phyloP scores from a whole-genome alignment of 495 filamentous ascomycete species.

The Xylaria acuta region DNA sequence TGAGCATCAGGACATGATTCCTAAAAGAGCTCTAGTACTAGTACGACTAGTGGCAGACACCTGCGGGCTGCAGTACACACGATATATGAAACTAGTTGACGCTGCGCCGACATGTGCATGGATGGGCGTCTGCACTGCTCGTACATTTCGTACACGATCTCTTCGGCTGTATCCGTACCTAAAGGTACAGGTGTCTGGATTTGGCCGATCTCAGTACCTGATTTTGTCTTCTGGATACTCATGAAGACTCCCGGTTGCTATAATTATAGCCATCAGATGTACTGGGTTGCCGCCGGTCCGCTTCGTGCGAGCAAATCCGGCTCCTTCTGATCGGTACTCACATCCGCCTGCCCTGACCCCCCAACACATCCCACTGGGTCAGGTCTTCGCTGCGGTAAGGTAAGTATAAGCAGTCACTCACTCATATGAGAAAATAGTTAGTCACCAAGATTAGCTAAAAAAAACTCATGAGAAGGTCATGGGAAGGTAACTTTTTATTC shows the following conservation, averaged over 20 bases:
- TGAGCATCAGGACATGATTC: conserved; percentile 8
- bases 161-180: not conserved
- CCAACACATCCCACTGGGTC: not conserved
- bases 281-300: conserved; percentile 19
- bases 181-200: not conserved
- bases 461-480: not conserved
- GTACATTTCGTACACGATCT: not conserved
- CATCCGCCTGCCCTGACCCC: not conserved
- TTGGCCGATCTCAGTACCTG: not conserved
- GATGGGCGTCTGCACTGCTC: not conserved
- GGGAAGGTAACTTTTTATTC: conserved; percentile 5
- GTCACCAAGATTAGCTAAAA: not conserved
- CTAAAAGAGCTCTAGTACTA: not conserved
- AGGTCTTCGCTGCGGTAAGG: not conserved
- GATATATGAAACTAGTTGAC: conserved; percentile 3
- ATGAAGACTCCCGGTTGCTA: not conserved
- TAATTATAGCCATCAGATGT: conserved; percentile 11
- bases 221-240: not conserved
- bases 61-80: conserved; percentile 3
- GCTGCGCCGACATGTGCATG: conserved; percentile 9
- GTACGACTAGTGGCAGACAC: not conserved
- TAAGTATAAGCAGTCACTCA: not conserved
- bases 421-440: not conserved
- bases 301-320: conserved; percentile 2
- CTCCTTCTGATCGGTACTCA: conserved; percentile 8